These are phyloP conservation scores for Senna tora DNA, from an alignment of 306 rosid genomes.

Conservation along the genomic window DNA sequence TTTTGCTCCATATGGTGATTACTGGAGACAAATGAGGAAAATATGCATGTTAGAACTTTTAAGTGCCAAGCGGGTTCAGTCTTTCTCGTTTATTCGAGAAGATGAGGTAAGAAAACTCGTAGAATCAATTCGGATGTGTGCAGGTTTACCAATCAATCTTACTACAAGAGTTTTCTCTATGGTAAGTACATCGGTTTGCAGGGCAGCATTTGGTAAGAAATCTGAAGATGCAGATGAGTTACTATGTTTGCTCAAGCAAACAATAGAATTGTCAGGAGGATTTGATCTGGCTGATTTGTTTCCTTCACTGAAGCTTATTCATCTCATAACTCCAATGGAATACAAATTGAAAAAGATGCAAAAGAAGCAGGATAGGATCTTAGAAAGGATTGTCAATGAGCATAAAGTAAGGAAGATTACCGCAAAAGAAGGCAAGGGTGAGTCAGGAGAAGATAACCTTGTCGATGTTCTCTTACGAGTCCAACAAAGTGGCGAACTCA, in stretches of 20 bases:
- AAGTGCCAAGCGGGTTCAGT: no score
- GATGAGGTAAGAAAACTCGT: conserved; percentile 47
- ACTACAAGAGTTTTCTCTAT: not conserved
- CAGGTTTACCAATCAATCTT: conserved; percentile 38
- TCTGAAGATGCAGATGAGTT: conserved; percentile 31
- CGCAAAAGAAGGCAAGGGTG: not conserved
- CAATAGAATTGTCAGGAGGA: not conserved
- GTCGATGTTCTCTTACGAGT: conserved; percentile 39
- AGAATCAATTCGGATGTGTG: conserved; percentile 28
- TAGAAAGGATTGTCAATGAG: no score
- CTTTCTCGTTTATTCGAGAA: conserved; percentile 39
- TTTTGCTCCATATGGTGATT: conserved; percentile 47
- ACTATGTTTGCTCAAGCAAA: not conserved
- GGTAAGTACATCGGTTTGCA: not conserved
- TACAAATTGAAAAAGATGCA: no score
- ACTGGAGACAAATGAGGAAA: conserved; percentile 60
- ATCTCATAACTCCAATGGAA: not conserved
- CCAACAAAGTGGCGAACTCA: conserved; percentile 29
- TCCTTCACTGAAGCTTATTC: conserved; percentile 37
- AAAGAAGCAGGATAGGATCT: no score
- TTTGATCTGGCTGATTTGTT: conserved; percentile 47
- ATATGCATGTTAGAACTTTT: conserved; percentile 38
- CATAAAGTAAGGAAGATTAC: no score
- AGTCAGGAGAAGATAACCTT: conserved; percentile 23
- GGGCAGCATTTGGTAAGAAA: conserved; percentile 41